These are phyloP conservation scores for Podaxis sp. DNA, from an alignment of 768 basidiomycete genomes.

Conservation along the genomic window DNA sequence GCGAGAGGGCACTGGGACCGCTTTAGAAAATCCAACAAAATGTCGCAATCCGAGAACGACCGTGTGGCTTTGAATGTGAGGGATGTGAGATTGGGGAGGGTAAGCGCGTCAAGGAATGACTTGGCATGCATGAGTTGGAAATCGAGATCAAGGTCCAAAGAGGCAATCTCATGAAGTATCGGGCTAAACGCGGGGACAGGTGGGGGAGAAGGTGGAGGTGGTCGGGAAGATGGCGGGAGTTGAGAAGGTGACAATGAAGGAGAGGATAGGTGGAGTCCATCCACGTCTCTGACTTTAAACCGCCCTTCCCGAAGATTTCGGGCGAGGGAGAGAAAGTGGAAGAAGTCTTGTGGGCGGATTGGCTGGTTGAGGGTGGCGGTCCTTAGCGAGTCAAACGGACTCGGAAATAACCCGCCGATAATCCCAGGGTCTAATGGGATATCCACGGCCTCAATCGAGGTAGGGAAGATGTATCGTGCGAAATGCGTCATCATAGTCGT, in stretches of 20 bases:
- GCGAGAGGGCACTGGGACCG: background rate
- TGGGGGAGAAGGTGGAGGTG: background rate
- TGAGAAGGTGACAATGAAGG: background rate
- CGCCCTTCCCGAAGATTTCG: background rate
- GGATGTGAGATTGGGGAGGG: background rate
- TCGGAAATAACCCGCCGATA: background rate
- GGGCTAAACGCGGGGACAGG: background rate
- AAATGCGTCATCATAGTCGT: background rate
- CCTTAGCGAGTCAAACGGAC: background rate
- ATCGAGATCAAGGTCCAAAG: slow-evolving; percentile 1
- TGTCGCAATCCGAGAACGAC: background rate
- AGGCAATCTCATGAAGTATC: background rate
- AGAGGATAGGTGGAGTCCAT: too few species aligned
- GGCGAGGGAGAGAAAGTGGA: background rate
- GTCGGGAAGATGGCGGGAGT: background rate
- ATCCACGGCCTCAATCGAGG: background rate
- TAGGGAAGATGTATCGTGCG: background rate
- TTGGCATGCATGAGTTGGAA: background rate
- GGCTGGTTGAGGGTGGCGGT: background rate
- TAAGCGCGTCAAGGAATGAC: background rate
- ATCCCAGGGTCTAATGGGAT: background rate
- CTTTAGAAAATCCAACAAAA: background rate
- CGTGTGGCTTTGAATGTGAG: background rate
- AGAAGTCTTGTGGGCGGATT: background rate
- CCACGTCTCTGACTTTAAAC: background rate